Percentiles rank a stretch among this genome's conserved stretches.
phyloP scores from a whole-genome alignment of 768 basidiomycete species.

The Termitomyces bulborhizus region DNA sequence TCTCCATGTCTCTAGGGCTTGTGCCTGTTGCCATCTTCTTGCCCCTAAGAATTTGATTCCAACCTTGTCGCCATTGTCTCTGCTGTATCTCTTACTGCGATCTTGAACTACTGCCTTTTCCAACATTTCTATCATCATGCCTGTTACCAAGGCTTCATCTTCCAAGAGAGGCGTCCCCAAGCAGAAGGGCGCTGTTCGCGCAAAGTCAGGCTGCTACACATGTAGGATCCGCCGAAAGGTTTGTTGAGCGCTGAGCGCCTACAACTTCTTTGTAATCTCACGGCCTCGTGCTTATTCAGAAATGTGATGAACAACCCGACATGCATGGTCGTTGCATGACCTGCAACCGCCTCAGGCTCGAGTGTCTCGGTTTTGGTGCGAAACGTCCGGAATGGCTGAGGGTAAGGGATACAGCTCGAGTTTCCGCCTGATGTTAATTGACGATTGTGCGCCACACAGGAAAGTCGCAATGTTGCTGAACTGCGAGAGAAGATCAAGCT shows the following conservation, averaged over 20 bases:
- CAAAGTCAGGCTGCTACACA: constrained; percentile 87
- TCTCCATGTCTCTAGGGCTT: constrained; percentile 20
- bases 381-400: constrained; percentile 84
- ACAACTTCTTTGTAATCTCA: constrained; percentile 10
- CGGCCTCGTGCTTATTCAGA: constrained; percentile 36
- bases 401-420: constrained; percentile 37
- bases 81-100: constrained; percentile 2
- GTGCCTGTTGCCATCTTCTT: constrained; percentile 14
- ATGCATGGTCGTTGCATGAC: constrained; percentile 62
- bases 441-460: constrained; percentile 27
- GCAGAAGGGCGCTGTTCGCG: constrained; percentile 75
- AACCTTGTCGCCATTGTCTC: neutral
- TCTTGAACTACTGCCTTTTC: constrained; percentile 11
- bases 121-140: constrained; percentile 21
- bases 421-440: neutral
- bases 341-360: constrained; percentile 72
- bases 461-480: constrained; percentile 59
- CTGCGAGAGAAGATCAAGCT: constrained; percentile 75
- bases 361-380: constrained; percentile 80
- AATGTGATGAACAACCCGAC: constrained; percentile 76
- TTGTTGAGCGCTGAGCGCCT: constrained; percentile 15
- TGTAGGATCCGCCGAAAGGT: constrained; percentile 86
- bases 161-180: constrained; percentile 55
- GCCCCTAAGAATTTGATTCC: constrained; percentile 11
- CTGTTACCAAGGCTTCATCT: constrained; percentile 33